These are phyloP conservation scores for Fusarium buharicum DNA, from an alignment of 2,329 filamentous ascomycete genomes.

Conservation along the genomic window DNA sequence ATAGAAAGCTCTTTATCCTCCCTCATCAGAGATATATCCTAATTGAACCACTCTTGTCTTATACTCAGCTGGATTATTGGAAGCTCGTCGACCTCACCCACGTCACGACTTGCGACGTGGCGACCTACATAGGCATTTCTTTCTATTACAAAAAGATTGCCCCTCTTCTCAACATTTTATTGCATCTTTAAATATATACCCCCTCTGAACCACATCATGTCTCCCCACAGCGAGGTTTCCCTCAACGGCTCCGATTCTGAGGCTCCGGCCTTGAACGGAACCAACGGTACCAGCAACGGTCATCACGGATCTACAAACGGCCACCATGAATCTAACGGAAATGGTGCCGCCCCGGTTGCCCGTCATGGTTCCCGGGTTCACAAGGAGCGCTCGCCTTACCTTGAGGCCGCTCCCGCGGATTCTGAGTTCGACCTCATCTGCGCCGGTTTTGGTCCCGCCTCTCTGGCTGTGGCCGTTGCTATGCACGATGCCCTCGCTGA, in stretches of 20 bases:
- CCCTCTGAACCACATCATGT: slow-evolving; percentile 44
- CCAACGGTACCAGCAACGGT: slow-evolving; percentile 31
- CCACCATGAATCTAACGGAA: slow-evolving; percentile 34
- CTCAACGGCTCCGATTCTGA: slow-evolving; percentile 42
- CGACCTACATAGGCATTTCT: slow-evolving; percentile 18
- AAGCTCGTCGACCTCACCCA: slow-evolving; percentile 5
- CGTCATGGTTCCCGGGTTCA: slow-evolving; percentile 37
- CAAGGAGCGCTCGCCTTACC: slow-evolving; percentile 40
- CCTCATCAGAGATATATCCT: slow-evolving; percentile 6
- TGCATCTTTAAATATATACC: slow-evolving; percentile 16
- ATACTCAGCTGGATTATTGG: slow-evolving; percentile 6
- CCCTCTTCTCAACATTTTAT: neutral
- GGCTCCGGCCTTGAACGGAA: slow-evolving; percentile 36
- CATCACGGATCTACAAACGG: slow-evolving; percentile 22
- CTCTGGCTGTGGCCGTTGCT: slow-evolving; percentile 87
- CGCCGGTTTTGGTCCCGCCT: slow-evolving; percentile 92
- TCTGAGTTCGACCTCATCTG: slow-evolving; percentile 86
- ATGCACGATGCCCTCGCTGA: slow-evolving; percentile 80
- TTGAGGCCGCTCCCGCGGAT: slow-evolving; percentile 54
- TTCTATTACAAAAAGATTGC: slow-evolving; percentile 5
- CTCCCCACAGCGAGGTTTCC: slow-evolving; percentile 51
- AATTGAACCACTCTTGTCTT: slow-evolving; percentile 16
- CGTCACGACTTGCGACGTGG: slow-evolving; percentile 20
- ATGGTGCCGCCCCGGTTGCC: slow-evolving; percentile 34
- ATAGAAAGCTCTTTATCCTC: slow-evolving; percentile 13